Evolutionary conservation across 1,284 basidiomycete species (phyloP).

Genomic region (Trametes hirsuta): DNA sequence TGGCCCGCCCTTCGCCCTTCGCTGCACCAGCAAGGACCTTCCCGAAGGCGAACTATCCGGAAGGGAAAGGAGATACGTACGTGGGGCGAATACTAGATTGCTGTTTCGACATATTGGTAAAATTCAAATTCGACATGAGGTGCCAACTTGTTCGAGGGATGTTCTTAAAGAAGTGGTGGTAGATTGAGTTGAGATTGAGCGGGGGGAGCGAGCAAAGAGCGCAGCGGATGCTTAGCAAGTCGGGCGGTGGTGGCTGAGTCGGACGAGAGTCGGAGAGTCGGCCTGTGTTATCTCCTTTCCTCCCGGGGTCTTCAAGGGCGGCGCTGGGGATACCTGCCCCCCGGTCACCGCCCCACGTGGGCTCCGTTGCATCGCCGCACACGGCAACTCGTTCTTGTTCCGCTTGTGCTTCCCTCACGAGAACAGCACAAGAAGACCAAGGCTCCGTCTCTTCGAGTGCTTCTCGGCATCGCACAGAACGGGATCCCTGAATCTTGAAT

Average conservation of each 20-base stretch:
- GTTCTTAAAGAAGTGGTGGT: conserved; percentile 2
- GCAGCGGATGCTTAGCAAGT: conserved; percentile 13
- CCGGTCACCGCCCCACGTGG: conserved; percentile 9
- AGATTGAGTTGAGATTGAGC: neutral
- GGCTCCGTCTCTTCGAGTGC: neutral
- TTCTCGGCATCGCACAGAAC: neutral
- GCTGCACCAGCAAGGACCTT: conserved; percentile 19
- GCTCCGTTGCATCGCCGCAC: conserved; percentile 6
- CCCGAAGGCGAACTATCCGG: neutral
- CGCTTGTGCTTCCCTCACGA: conserved; percentile 1
- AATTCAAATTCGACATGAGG: conserved; percentile 68
- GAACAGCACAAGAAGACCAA: conserved; percentile 5
- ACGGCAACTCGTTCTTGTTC: conserved; percentile 13
- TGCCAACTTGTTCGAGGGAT: conserved; percentile 67
- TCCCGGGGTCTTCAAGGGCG: conserved; percentile 1
- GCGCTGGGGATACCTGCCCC: neutral
- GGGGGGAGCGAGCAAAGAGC: conserved; percentile 4
- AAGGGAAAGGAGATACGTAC: conserved; percentile 49
- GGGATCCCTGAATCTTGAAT: too few species aligned
- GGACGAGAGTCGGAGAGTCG: conserved; percentile 3
- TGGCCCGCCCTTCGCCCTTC: conserved; percentile 1
- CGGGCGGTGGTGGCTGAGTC: conserved; percentile 12
- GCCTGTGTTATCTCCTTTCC: conserved; percentile 5
- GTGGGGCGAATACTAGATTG: conserved; percentile 90
- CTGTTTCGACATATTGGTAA: conserved; percentile 71